Percentiles rank a stretch among this genome's conserved stretches.
Conservation (phyloP, 2,329 filamentous ascomycete species). For the Fusarium hainanense region DNA sequence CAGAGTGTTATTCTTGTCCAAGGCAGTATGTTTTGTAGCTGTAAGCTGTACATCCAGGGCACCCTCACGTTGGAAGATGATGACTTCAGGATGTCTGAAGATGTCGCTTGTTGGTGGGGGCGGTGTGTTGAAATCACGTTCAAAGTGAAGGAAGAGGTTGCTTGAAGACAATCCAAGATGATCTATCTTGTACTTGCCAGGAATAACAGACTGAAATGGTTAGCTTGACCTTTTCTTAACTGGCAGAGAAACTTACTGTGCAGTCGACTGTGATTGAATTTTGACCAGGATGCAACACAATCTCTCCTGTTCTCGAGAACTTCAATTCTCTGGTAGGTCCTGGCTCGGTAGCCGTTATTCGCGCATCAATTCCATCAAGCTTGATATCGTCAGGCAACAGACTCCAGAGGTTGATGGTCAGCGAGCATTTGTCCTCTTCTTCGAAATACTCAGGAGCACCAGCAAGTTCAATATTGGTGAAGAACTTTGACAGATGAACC, state of each 20-base stretch:
- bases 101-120: conserved; percentile 60
- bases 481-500: conserved; percentile 78
- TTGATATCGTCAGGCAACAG: conserved; percentile 77
- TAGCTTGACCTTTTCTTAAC: conserved; percentile 30
- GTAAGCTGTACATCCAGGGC: conserved; percentile 76
- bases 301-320: conserved; percentile 46
- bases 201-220: conserved; percentile 66
- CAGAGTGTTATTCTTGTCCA: conserved; percentile 82
- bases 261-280: conserved; percentile 54
- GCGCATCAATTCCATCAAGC: conserved; percentile 72
- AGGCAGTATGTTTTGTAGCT: conserved; percentile 76
- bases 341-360: conserved; percentile 66
- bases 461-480: conserved; percentile 74
- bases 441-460: conserved; percentile 76
- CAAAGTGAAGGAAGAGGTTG: conserved; percentile 74
- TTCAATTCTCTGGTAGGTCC: conserved; percentile 70
- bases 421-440: conserved; percentile 78
- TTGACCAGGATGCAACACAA: conserved; percentile 60
- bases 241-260: conserved; percentile 47
- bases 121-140: conserved; percentile 65
- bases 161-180: conserved; percentile 72
- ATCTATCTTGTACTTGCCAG: conserved; percentile 80
- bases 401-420: conserved; percentile 76
- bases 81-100: conserved; percentile 70
- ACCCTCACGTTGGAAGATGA: conserved; percentile 77